Evolutionary conservation across 352 stramenopile genomes (phyloP).

Genomic region (Globisporangium paroecandrum): DNA sequence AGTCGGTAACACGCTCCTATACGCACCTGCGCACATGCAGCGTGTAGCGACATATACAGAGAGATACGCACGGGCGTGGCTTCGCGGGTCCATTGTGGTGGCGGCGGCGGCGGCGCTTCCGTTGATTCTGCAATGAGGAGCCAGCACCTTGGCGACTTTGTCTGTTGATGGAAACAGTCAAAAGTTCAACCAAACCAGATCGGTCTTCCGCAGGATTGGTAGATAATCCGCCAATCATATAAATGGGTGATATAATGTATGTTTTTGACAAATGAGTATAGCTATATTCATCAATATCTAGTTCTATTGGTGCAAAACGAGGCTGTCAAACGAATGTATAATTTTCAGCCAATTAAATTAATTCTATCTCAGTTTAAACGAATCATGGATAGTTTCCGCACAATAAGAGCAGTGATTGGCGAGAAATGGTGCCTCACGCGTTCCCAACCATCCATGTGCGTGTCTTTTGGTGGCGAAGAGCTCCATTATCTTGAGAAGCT

Average conservation of each 20-base stretch:
- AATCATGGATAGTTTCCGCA: neutral
- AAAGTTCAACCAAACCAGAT: slow-evolving; percentile 16
- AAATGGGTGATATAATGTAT: neutral
- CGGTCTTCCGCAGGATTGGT: no score
- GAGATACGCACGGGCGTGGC: neutral
- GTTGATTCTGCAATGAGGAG: neutral
- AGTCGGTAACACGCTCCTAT: neutral
- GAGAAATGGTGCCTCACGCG: slow-evolving; percentile 8
- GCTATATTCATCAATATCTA: neutral
- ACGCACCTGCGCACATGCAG: neutral
- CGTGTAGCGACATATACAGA: neutral
- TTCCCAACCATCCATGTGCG: slow-evolving; percentile 21
- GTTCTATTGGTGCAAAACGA: neutral
- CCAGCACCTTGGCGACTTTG: neutral
- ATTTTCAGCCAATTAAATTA: neutral
- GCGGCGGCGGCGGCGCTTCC: neutral
- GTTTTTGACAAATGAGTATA: slow-evolving; percentile 7
- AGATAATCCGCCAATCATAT: neutral
- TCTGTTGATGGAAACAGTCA: slow-evolving; percentile 19
- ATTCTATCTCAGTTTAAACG: neutral
- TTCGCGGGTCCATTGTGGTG: slow-evolving; percentile 14
- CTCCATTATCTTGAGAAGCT: slow-evolving; percentile 10
- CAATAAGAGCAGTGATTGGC: slow-evolving; percentile 1
- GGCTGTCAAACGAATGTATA: neutral
- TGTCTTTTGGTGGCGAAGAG: slow-evolving; percentile 24